A percentile compares a stretch with the other conserved stretches of the same genome.
phyloP scores from a whole-genome alignment of 257 asterid species.

The Eustoma russellianum region DNA sequence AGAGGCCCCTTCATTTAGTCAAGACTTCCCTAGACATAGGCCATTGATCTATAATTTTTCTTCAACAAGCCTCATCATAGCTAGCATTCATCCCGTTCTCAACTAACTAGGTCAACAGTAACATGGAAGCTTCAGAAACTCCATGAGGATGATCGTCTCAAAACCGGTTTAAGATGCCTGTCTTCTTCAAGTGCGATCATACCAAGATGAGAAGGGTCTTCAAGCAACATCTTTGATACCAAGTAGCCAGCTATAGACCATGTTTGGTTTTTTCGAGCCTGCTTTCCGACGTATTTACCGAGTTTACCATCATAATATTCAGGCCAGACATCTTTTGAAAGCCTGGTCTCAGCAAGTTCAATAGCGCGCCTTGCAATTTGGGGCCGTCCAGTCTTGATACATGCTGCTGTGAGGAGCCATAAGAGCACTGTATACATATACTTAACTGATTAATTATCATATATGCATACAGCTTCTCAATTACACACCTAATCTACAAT shows the following conservation, averaged over 20 bases:
- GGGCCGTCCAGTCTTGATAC: constrained; percentile 61
- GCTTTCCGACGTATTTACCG: constrained; percentile 51
- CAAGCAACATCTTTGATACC: constrained; percentile 65
- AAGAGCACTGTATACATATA: constrained; percentile 42
- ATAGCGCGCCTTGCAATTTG: constrained; percentile 56
- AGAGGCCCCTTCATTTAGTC: no score
- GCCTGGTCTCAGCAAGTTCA: constrained; percentile 42
- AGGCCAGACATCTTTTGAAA: constrained; percentile 60
- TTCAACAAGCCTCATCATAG: no score
- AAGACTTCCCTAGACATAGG: no score
- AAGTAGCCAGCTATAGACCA: constrained; percentile 61
- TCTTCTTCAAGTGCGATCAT: constrained; percentile 56
- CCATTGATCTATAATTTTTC: no score
- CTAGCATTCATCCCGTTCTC: no score
- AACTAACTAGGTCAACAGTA: no score
- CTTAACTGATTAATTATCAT: constrained; percentile 6
- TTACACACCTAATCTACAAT: no score
- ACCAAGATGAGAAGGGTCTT: constrained; percentile 61
- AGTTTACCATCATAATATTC: constrained; percentile 57
- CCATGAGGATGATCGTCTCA: constrained; percentile 52
- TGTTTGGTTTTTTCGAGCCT: constrained; percentile 50
- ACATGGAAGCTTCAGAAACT: no score
- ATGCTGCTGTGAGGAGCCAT: constrained; percentile 61
- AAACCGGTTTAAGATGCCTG: constrained; percentile 39
- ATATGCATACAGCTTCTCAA: no score